phyloP scores from a whole-genome alignment of 2,329 filamentous ascomycete genomes.

The Pyrenophora teres region DNA sequence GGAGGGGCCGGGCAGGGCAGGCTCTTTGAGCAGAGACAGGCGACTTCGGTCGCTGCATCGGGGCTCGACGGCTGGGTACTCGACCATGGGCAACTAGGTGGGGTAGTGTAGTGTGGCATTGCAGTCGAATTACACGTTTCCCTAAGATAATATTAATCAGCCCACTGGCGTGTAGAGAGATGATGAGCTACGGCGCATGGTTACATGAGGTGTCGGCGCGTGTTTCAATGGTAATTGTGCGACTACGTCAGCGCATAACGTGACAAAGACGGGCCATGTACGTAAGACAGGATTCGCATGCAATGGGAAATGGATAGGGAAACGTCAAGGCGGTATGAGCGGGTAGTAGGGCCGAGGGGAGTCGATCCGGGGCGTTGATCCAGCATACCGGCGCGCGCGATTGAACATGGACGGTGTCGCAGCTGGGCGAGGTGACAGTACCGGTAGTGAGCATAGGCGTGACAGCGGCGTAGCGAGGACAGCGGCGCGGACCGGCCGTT shows the following conservation, averaged over 20 bases:
- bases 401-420: not conserved
- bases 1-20: slow-evolving; percentile 10
- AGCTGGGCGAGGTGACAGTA: too few relatives aligned
- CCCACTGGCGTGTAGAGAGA: too few relatives aligned
- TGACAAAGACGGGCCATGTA: too few relatives aligned
- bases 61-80: slow-evolving; percentile 11
- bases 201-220: not conserved
- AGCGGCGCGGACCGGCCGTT: slow-evolving; percentile 24
- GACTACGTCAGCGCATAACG: too few relatives aligned
- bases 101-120: not conserved
- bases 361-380: not conserved
- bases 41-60: slow-evolving; percentile 11
- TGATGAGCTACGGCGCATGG: too few relatives aligned
- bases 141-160: too few relatives aligned
- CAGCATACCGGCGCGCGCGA: not conserved
- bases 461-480: slow-evolving; percentile 9
- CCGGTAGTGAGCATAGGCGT: not conserved
- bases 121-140: not conserved
- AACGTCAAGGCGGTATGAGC: not conserved
- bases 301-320: not conserved
- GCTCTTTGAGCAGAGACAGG: slow-evolving; percentile 17
- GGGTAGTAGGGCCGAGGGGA: slow-evolving; percentile 7
- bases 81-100: slow-evolving; percentile 4
- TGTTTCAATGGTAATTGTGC: too few relatives aligned
- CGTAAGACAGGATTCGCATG: too few relatives aligned